phyloP scores from a whole-genome alignment of 768 basidiomycete species.

The Myochromella boudieri region DNA sequence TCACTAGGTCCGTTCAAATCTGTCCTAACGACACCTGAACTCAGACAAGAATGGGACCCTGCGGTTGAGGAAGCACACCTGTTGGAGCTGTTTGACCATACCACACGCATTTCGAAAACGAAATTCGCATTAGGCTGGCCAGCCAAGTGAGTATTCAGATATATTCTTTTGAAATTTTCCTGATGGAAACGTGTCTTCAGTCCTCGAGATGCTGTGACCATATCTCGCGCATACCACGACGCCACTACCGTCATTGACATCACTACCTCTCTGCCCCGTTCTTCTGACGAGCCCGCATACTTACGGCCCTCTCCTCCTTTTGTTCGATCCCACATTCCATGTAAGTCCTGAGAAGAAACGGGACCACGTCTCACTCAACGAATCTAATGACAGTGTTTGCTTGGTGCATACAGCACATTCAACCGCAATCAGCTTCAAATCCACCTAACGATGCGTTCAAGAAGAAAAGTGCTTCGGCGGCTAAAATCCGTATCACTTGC shows the following conservation, averaged over 20 bases:
- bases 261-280: slow-evolving; percentile 91
- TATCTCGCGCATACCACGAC: slow-evolving; percentile 84
- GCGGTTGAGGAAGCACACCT: slow-evolving; percentile 84
- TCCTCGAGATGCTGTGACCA: slow-evolving; percentile 92
- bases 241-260: slow-evolving; percentile 83
- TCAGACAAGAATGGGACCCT: slow-evolving; percentile 91
- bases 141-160: slow-evolving; percentile 70
- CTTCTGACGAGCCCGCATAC: slow-evolving; percentile 87
- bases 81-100: slow-evolving; percentile 83
- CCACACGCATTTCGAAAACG: slow-evolving; percentile 85
- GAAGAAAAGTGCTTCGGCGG: slow-evolving; percentile 32
- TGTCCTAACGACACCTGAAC: slow-evolving; percentile 81
- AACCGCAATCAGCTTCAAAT: slow-evolving; percentile 31
- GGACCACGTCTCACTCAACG: too few relatives aligned
- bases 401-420: slow-evolving; percentile 86
- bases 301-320: slow-evolving; percentile 89
- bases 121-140: slow-evolving; percentile 96
- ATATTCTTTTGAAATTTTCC: background rate
- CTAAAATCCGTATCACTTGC: slow-evolving; percentile 75
- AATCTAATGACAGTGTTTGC: slow-evolving; percentile 72
- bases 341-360: too few relatives aligned
- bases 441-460: slow-evolving; percentile 26
- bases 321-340: slow-evolving; percentile 81
- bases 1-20: slow-evolving; percentile 80
- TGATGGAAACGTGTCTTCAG: too few relatives aligned